phyloP scores from a whole-genome alignment of 331 rosid species.

The Telfairia occidentalis region DNA sequence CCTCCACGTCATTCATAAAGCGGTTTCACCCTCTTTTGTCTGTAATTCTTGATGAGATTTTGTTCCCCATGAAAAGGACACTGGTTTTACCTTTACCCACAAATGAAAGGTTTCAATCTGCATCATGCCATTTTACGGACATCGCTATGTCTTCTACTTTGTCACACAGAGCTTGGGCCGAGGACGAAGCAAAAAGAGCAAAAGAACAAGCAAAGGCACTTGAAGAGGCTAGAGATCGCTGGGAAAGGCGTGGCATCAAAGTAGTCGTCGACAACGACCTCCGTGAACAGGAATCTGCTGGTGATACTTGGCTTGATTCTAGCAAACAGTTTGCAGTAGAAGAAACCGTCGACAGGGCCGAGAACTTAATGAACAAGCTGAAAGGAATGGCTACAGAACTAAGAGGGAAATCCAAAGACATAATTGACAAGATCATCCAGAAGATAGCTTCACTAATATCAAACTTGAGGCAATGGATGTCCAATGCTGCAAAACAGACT shows the following conservation, averaged over 20 bases:
- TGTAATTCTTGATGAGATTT: not conserved
- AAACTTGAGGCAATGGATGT: constrained; percentile 48
- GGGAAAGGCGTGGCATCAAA: constrained; percentile 96
- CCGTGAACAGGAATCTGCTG: constrained; percentile 57
- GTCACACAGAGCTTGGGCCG: constrained; percentile 79
- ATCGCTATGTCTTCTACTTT: not conserved
- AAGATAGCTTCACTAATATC: constrained; percentile 38
- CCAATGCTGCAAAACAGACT: constrained; percentile 38
- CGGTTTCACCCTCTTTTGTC: not conserved
- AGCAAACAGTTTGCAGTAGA: constrained; percentile 52
- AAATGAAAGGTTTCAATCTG: not conserved
- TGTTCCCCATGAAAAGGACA: not conserved
- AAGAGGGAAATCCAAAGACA: constrained; percentile 53
- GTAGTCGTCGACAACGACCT: constrained; percentile 81
- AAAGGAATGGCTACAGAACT: constrained; percentile 44
- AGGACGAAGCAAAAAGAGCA: constrained; percentile 93
- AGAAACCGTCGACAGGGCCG: constrained; percentile 56
- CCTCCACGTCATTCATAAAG: not conserved
- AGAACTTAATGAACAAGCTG: constrained; percentile 58
- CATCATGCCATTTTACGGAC: not conserved
- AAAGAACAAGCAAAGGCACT: constrained; percentile 79
- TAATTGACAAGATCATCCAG: constrained; percentile 43
- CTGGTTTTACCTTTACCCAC: not conserved
- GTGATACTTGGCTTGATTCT: constrained; percentile 70
- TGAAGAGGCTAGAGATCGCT: constrained; percentile 89